Evolutionary conservation across 352 stramenopile species (phyloP).

Genomic region (Globisporangium uncinulatum): DNA sequence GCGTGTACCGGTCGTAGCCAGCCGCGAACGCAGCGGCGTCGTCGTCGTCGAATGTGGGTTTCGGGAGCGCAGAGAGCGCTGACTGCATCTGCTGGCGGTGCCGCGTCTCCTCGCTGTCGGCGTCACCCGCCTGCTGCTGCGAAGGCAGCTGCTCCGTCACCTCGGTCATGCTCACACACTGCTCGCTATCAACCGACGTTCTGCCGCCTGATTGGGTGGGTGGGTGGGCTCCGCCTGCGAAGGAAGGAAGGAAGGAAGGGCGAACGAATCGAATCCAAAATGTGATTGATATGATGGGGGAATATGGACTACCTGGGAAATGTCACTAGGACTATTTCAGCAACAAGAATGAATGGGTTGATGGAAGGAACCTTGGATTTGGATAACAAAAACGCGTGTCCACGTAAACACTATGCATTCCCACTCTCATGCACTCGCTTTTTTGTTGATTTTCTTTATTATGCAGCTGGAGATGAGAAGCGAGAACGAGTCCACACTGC

Average conservation of each 20-base stretch:
- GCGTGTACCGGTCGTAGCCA: slow-evolving; percentile 13
- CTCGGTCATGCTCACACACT: slow-evolving; percentile 10
- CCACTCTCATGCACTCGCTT: not conserved
- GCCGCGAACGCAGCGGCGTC: slow-evolving; percentile 7
- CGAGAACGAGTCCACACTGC: no score
- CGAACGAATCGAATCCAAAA: no score
- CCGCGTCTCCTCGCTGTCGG: slow-evolving; percentile 22
- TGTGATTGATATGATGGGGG: no score
- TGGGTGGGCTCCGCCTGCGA: no score
- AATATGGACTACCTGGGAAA: no score
- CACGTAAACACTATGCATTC: not conserved
- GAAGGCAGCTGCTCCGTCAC: slow-evolving; percentile 10
- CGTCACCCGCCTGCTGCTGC: slow-evolving; percentile 6
- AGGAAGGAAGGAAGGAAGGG: no score
- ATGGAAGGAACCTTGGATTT: no score
- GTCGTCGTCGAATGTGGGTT: slow-evolving; percentile 10
- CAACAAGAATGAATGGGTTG: no score
- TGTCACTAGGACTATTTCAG: no score
- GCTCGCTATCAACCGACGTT: no score
- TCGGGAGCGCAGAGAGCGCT: slow-evolving; percentile 29
- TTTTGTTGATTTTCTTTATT: not conserved
- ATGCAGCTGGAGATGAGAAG: not conserved
- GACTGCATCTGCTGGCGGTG: slow-evolving; percentile 23
- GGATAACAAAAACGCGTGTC: not conserved
- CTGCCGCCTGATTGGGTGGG: no score